phyloP scores from a whole-genome alignment of 108 stramenopile genomes.

The Aurantiochytrium sp. region DNA sequence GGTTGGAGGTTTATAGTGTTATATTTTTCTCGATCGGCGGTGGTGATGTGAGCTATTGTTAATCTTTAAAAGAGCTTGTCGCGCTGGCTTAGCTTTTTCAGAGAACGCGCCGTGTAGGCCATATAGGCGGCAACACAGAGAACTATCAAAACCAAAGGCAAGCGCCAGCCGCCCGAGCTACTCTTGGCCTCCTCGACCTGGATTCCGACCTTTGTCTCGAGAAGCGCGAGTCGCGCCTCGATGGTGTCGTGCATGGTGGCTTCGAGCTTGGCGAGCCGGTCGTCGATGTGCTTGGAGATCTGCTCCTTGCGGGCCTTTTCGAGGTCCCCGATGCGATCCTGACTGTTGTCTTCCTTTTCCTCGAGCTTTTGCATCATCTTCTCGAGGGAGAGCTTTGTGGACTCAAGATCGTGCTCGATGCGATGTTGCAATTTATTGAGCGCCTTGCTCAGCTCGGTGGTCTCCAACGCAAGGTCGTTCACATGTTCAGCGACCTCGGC shows the following conservation, averaged over 20 bases:
- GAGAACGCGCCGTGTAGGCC: slow-evolving; percentile 8
- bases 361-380: slow-evolving; percentile 28
- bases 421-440: slow-evolving; percentile 4
- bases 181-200: neutral
- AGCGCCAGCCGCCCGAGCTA: neutral
- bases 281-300: neutral
- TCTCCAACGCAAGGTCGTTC: neutral
- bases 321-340: slow-evolving; percentile 19
- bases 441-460: neutral
- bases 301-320: neutral
- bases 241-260: neutral
- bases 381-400: slow-evolving; percentile 13
- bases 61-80: neutral
- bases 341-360: slow-evolving; percentile 20
- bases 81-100: neutral
- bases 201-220: neutral
- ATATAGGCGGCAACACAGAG: neutral
- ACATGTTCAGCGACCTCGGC: neutral
- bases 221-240: neutral
- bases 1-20: too few species aligned
- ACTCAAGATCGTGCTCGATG: slow-evolving; percentile 32
- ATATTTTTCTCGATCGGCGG: too few species aligned
- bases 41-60: too few species aligned
- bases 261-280: neutral
- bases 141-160: neutral